Evolutionary conservation across 345 rosid species (phyloP).

Genomic region (Raphanus sativus): DNA sequence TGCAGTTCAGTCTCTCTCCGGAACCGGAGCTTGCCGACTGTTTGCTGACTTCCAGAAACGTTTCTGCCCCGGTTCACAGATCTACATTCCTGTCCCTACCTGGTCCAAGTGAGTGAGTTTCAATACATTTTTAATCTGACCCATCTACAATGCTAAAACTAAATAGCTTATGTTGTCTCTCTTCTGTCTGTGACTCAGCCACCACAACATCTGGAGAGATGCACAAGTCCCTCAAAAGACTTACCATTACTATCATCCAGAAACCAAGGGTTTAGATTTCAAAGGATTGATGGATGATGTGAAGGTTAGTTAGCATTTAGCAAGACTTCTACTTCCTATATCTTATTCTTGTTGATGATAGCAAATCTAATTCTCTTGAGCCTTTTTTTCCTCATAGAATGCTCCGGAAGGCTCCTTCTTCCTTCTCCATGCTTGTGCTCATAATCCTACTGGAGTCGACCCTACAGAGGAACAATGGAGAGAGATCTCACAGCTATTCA

Average conservation of each 20-base stretch:
- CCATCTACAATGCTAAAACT: constrained; percentile 1
- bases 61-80: constrained; percentile 77
- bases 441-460: constrained; percentile 97
- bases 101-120: constrained; percentile 76
- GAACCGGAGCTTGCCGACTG: constrained; percentile 92
- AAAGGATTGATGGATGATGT: constrained; percentile 81
- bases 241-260: constrained; percentile 87
- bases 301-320: constrained; percentile 50
- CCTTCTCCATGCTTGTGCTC: constrained; percentile 89
- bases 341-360: not conserved
- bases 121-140: not conserved
- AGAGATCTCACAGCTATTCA: constrained; percentile 83
- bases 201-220: constrained; percentile 98
- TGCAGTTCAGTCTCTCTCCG: constrained; percentile 87
- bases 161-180: not conserved
- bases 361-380: not conserved
- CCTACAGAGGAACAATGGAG: constrained; percentile 95
- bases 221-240: constrained; percentile 81
- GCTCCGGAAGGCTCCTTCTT: constrained; percentile 94
- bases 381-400: constrained; percentile 48
- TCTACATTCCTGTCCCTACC: constrained; percentile 89
- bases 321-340: constrained; percentile 5
- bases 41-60: constrained; percentile 97
- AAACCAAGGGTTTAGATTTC: constrained; percentile 81
- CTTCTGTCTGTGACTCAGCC: constrained; percentile 55